Conservation (phyloP, 2,329 filamentous ascomycete genomes). For the Cladosporium sp. region DNA sequence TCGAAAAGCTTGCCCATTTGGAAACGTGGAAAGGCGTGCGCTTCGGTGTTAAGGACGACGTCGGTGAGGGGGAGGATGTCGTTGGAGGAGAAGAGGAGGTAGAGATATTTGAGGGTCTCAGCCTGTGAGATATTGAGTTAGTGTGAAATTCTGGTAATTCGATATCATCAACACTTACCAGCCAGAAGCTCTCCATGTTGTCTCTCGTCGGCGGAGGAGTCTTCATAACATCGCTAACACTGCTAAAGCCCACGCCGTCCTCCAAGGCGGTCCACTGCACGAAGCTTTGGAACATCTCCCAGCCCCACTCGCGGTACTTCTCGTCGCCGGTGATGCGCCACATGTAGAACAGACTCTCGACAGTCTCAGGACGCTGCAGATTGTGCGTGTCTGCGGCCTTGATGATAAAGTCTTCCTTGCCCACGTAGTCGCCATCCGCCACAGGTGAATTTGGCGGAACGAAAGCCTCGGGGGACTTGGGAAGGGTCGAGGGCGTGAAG, state of each 20-base stretch:
- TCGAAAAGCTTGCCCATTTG: slow-evolving; percentile 71
- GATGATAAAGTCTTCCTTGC: slow-evolving; percentile 75
- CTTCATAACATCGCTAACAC: slow-evolving; percentile 66
- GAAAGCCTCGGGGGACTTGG: slow-evolving; percentile 43
- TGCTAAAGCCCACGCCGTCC: slow-evolving; percentile 76
- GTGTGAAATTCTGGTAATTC: neutral
- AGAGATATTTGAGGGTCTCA: slow-evolving; percentile 97
- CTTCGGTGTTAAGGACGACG: slow-evolving; percentile 93
- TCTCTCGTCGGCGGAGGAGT: slow-evolving; percentile 68
- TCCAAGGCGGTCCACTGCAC: slow-evolving; percentile 76
- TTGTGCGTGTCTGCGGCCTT: slow-evolving; percentile 85
- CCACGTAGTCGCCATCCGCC: slow-evolving; percentile 47
- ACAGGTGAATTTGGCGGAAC: slow-evolving; percentile 26
- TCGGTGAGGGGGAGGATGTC: slow-evolving; percentile 80
- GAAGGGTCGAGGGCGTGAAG: slow-evolving; percentile 38
- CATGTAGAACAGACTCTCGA: slow-evolving; percentile 98
- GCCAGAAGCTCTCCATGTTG: slow-evolving; percentile 99
- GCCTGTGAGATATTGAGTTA: slow-evolving; percentile 49
- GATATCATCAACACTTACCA: slow-evolving; percentile 53
- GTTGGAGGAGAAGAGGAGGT: slow-evolving; percentile 81
- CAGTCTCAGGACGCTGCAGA: slow-evolving; percentile 88
- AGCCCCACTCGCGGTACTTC: slow-evolving; percentile 91
- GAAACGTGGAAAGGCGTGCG: slow-evolving; percentile 83
- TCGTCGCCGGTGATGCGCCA: slow-evolving; percentile 92
- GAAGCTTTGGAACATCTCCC: slow-evolving; percentile 96